Base-by-base conservation (phyloP, 2,329 filamentous ascomycete genomes). In the Cladosporium velox region DNA sequence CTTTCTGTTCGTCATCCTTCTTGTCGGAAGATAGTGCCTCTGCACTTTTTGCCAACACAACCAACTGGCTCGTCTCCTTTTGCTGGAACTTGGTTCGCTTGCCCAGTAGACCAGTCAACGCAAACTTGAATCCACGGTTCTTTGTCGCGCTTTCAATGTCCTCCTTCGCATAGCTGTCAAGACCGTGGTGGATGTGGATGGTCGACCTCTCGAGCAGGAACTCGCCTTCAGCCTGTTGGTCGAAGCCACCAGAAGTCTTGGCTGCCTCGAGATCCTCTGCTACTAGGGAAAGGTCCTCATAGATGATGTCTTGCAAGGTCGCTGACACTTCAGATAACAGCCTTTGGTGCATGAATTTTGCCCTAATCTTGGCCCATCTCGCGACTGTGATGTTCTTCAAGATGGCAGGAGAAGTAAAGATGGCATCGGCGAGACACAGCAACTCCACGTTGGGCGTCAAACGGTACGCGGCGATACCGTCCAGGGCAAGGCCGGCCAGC, bases 401-500 rank as follows among this genome's bases (percentile, higher is more conserved):
- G 35, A 84, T 79, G 8, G 76, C 76, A 15, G 79, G 80, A 73
- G 81, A 82, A 14, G 81, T 86, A 66, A 88, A 74, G 10, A 87
- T 78, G 51, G 84, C 83, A 73, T 90, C 85, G 32, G 93, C 91
- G 7, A 97, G 81, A 69, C 88, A 89, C 68, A 98, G 91, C 0
- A 98, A 84, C 75, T 97, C 92, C 15, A 97, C 84, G 70, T 91
- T 86, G 0, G 93, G 92, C 24, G 93, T 93, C 66, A 96, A 85
- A 58, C 89, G 87, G 78, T 98, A 99, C 0, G 91, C 90, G 0
- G 91, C 90, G 55, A 96, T 90, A 12, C 95, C 95, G 76, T 99
- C 95, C 0, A 92, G 84, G 28, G 89, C 87, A 10, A 98, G 83
- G 18, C 86, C 86, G 2, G 80, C 79, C n/a, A 96, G 81, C 61